Conservation (phyloP, 805 yeast genomes). For the Komagataella phaffii region DNA sequence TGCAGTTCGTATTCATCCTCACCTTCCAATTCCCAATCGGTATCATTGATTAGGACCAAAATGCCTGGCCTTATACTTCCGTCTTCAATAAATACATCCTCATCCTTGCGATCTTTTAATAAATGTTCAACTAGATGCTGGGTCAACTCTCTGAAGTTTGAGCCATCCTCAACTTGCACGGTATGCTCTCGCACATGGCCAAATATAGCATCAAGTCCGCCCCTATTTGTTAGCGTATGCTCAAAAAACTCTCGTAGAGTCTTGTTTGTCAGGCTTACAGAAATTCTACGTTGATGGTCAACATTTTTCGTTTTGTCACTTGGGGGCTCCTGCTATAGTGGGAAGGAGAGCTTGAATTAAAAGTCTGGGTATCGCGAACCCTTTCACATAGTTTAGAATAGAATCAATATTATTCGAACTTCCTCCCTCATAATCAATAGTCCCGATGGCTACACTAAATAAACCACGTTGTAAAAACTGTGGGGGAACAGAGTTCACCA, state of each 20-base stretch:
- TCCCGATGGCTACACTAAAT: background rate
- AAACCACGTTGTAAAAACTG: constrained; percentile 25
- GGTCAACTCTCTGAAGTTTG: constrained; percentile 32
- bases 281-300: background rate
- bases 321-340: background rate
- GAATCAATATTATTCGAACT: background rate
- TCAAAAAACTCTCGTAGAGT: background rate
- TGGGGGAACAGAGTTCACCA: constrained; percentile 37
- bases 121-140: constrained; percentile 37
- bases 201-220: constrained; percentile 79
- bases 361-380: background rate
- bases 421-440: background rate
- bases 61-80: constrained; percentile 85
- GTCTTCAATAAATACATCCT: constrained; percentile 69
- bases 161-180: constrained; percentile 29
- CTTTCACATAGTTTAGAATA: background rate
- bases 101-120: constrained; percentile 47
- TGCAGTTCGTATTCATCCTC: constrained; percentile 72
- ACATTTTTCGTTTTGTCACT: background rate
- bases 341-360: background rate
- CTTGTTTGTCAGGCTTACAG: background rate
- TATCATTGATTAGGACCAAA: constrained; percentile 79
- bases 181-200: constrained; percentile 40
- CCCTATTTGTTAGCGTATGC: constrained; percentile 19
- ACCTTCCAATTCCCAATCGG: constrained; percentile 95